phyloP scores from a whole-genome alignment of 2,329 filamentous ascomycete genomes.

The Aspergillus sp. region DNA sequence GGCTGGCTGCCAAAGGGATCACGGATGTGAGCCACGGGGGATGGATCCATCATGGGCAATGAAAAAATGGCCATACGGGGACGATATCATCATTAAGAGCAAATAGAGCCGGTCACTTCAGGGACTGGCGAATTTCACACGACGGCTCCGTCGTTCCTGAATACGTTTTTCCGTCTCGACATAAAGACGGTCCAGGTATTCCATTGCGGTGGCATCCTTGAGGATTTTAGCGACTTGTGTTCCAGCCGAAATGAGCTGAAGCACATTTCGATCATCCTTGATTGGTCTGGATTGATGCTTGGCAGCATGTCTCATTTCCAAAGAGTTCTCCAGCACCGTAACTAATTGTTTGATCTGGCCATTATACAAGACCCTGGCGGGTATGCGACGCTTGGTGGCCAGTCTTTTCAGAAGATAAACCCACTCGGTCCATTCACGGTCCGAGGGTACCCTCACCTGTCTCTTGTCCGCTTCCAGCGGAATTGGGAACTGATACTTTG shows the following conservation, averaged over 20 bases:
- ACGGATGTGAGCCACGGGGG: no score
- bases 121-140: slow-evolving; percentile 30
- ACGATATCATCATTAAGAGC: slow-evolving; percentile 2
- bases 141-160: slow-evolving; percentile 54
- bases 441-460: slow-evolving; percentile 66
- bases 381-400: slow-evolving; percentile 80
- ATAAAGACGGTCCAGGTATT: slow-evolving; percentile 76
- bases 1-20: no score
- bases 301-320: slow-evolving; percentile 81
- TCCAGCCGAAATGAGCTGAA: slow-evolving; percentile 81
- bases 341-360: slow-evolving; percentile 89
- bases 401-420: slow-evolving; percentile 80
- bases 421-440: slow-evolving; percentile 89
- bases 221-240: slow-evolving; percentile 84
- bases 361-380: slow-evolving; percentile 77
- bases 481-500: slow-evolving; percentile 86
- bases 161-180: slow-evolving; percentile 76
- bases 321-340: slow-evolving; percentile 79
- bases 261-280: slow-evolving; percentile 83
- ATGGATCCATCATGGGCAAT: neutral
- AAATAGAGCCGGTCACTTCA: slow-evolving; percentile 10
- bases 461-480: slow-evolving; percentile 78
- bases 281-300: slow-evolving; percentile 78
- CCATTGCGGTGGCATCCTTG: slow-evolving; percentile 79
- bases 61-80: slow-evolving; percentile 5